Evolutionary conservation across 2,329 filamentous ascomycete genomes (phyloP), one percentile per base, ranked within the genome.

Genomic region (Periconia digitata): DNA sequence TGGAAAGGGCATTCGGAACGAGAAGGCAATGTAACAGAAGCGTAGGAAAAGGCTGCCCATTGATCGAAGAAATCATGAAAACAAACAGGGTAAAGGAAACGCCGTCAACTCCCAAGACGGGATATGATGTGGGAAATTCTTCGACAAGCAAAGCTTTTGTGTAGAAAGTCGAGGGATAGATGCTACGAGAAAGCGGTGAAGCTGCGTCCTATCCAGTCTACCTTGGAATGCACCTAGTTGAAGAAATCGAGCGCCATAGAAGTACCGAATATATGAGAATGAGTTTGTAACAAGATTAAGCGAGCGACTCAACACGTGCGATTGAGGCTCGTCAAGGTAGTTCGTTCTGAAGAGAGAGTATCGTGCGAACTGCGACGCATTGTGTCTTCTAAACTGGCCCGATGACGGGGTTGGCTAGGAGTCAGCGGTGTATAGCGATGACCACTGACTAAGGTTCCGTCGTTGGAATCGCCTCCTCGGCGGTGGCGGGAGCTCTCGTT

Each of bases 401-500:
- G 53, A 32, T 41, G 36, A 6, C 46, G 44, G 15, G 42, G 37
- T 2, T 51, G 40, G 21, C 23, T 41, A 20, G 39, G 29, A 21
- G 37, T 51, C 23, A 53, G 27, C 15, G 55, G 53, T 8, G 44
- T 54, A 18, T 78, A 78, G 15, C 58, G 60, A 23, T 74, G 61
- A 2, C 74, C 75, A 36, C 65, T 76, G 23, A 75, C 62, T 6
- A 77, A 54, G 1, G 64, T 69, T 6, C 60, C 60, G 13, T 67
- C 64, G 24, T 55, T 61, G 3, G 63, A 43, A 13, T 60, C 50
- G 3, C 55, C 58, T 10, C 50, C 43, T 2, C 59, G 49, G 3
- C 67, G 67, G 27, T 60, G 60, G 17, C 59, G 57, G 17, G 59
- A 60, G 24, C 60, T 56, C 43, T 60, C 65, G 10, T 60, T 65